Conservation (phyloP, 768 basidiomycete genomes). For the Auricularia sp. region DNA sequence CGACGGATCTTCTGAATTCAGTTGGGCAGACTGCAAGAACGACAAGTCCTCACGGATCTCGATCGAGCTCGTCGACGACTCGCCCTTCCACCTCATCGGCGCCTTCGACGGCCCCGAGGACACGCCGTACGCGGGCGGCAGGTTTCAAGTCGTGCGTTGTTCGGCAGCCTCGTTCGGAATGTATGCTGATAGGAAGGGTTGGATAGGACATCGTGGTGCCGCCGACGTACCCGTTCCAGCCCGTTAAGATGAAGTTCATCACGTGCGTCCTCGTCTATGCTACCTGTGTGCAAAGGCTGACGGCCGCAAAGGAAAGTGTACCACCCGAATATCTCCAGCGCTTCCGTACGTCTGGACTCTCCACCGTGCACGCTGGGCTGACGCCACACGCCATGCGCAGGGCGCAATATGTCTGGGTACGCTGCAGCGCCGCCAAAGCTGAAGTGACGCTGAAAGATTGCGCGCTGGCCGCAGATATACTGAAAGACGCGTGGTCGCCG, state of each 20-base stretch:
- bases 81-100: conserved; percentile 85
- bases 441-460: not conserved
- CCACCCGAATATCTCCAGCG: conserved; percentile 91
- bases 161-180: not conserved
- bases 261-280: conserved; percentile 33
- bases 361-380: not conserved
- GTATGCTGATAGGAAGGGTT: too few relatives aligned
- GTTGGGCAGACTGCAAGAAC: conserved; percentile 77
- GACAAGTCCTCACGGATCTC: conserved; percentile 82
- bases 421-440: not conserved
- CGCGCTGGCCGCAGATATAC: conserved; percentile 17
- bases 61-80: conserved; percentile 81
- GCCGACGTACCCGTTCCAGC: conserved; percentile 84
- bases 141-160: conserved; percentile 73
- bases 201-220: conserved; percentile 84
- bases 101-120: conserved; percentile 86
- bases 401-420: conserved; percentile 93
- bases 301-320: conserved; percentile 54
- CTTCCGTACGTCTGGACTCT: conserved; percentile 29
- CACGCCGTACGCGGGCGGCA: conserved; percentile 88
- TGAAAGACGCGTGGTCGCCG: conserved; percentile 86
- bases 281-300: not conserved
- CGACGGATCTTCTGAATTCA: not conserved
- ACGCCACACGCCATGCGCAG: not conserved
- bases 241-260: conserved; percentile 97